Conservation (phyloP, 1,284 basidiomycete species). For the Fomitopsis betulina region DNA sequence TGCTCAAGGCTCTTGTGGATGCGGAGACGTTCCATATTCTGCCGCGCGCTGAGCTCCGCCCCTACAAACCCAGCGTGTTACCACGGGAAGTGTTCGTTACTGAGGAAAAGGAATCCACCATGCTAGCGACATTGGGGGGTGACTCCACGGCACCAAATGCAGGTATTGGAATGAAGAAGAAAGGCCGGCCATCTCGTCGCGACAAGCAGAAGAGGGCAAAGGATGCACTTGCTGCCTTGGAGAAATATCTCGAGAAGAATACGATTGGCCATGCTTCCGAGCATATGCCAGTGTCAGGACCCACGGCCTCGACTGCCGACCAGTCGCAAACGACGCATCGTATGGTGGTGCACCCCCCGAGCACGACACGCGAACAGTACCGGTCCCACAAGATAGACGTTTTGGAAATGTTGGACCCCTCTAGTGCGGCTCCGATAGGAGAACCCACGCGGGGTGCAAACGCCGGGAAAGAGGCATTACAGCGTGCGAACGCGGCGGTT, state of each 20-base stretch:
- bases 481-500: conserved; percentile 43
- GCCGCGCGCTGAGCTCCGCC: conserved; percentile 44
- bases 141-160: conserved; percentile 4
- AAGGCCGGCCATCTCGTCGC: conserved; percentile 61
- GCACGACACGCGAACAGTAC: conserved; percentile 36
- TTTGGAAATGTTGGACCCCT: conserved; percentile 28
- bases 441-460: conserved; percentile 6
- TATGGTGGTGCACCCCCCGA: conserved; percentile 34
- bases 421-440: background rate
- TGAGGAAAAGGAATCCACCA: conserved; percentile 27
- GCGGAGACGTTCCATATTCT: conserved; percentile 53
- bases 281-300: background rate
- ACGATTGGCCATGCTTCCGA: conserved; percentile 16
- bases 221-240: conserved; percentile 44
- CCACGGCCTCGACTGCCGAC: background rate
- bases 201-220: conserved; percentile 54
- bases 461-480: conserved; percentile 23
- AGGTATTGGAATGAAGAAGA: conserved; percentile 40
- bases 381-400: conserved; percentile 35
- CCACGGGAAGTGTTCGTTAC: conserved; percentile 60
- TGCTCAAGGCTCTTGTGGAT: conserved; percentile 43
- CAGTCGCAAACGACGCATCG: conserved; percentile 26
- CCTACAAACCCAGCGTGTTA: conserved; percentile 54
- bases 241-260: conserved; percentile 46
- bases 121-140: conserved; percentile 4